Evolutionary conservation across 2,329 filamentous ascomycete genomes (phyloP), one percentile per base, ranked within the genome.

Genomic region (Ophiocordyceps sinensis): DNA sequence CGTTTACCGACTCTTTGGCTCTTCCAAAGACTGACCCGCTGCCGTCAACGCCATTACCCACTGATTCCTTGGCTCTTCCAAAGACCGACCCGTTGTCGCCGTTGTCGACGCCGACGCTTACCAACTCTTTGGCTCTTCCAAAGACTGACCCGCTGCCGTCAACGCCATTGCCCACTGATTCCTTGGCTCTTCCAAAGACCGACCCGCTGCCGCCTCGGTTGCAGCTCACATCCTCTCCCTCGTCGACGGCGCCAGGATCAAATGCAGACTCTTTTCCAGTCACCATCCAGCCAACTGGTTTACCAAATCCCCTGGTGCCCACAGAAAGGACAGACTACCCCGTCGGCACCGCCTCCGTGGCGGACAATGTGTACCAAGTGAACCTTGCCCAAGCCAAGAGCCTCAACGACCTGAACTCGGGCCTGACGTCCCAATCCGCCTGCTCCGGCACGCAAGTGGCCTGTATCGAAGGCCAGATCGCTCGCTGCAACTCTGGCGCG

Each of bases 381-480:
- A 72, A 73, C 46, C 59, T 76, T 17, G 59, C 59, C 10, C 47
- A 59, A 30, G 68, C 70, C 10, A 54, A 59, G 34, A 43, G 54
- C 3, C 65, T 70, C 49, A 78, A 79, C 52, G 46, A 56, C 10
- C 45, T 68, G 21, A 75, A 71, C 45, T 58, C 60, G 23, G 53
- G 48, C 2, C 55, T 73, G 29, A 67, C 63, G 1, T 56, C 62
- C 6, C 47, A 65, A 17, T 67, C 70, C 3, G 60, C 67, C 39
- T 79, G 75, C 50, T 51, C 49, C 0, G 41, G 51, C 1, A 60
- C 59, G 23, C 68, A 76, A 43, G 60, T 64, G 3, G 73, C 73
- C 5, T 79, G 75, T 41, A 66, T 78, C 36, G 53, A 60, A 13
- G 68, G 71, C 19, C 61, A 66, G 39, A 50, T 70, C 5, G 72